phyloP scores from a whole-genome alignment of 441 rosid genomes.

The Raphanus hybrid region DNA sequence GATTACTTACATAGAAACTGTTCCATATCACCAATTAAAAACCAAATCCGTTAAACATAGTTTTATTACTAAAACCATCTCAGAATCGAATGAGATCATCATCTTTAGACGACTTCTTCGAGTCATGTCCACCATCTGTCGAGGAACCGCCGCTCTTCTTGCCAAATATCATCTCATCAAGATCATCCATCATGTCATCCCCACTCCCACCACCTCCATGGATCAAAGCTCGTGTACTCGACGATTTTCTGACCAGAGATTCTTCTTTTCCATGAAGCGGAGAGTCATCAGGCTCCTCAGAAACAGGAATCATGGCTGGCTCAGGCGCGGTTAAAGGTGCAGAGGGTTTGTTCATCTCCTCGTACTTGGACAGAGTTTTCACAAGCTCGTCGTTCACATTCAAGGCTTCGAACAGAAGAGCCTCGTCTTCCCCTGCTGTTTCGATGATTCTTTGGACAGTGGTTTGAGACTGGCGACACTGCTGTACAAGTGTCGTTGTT shows the following conservation, averaged over 20 bases:
- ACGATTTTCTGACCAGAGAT: slow-evolving; percentile 69
- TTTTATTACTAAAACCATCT: slow-evolving; percentile 47
- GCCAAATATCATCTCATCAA: slow-evolving; percentile 96
- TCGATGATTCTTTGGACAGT: too few species aligned
- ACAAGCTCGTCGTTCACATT: slow-evolving; percentile 83
- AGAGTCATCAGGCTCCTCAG: slow-evolving; percentile 83
- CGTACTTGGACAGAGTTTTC: slow-evolving; percentile 73
- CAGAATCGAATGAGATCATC: slow-evolving; percentile 69
- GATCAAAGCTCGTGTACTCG: slow-evolving; percentile 53
- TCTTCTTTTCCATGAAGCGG: slow-evolving; percentile 65
- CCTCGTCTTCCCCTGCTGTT: too few species aligned
- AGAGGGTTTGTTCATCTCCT: slow-evolving; percentile 69
- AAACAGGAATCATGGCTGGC: slow-evolving; percentile 94
- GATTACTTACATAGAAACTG: slow-evolving; percentile 84
- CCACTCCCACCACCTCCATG: slow-evolving; percentile 70
- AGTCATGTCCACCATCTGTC: slow-evolving; percentile 56
- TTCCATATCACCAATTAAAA: slow-evolving; percentile 80
- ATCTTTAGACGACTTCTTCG: slow-evolving; percentile 61
- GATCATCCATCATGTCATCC: slow-evolving; percentile 93
- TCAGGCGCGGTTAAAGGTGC: slow-evolving; percentile 53
- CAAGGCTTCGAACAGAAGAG: slow-evolving; percentile 79
- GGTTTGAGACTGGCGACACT: too few species aligned
- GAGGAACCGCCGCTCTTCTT: slow-evolving; percentile 67
- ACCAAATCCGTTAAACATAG: slow-evolving; percentile 29
- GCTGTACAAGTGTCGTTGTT: too few species aligned